phyloP scores from a whole-genome alignment of 768 basidiomycete genomes.

The Lentinus tigrinus region DNA sequence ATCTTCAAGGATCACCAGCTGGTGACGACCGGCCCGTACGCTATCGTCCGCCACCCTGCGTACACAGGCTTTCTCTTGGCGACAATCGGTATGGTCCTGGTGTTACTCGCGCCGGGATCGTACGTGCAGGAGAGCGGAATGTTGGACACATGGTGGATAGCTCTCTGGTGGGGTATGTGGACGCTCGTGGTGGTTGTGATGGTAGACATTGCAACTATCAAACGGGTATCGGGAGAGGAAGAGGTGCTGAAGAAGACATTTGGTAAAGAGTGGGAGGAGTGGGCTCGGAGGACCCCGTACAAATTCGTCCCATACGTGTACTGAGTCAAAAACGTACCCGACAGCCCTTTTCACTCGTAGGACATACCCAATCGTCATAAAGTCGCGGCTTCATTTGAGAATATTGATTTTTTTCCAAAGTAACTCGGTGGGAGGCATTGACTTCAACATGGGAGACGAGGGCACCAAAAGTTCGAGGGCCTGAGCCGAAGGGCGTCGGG shows the following conservation, averaged over 20 bases:
- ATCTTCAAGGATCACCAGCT: slow-evolving; percentile 11
- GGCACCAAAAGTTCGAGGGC: too few species aligned
- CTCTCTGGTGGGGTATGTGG: not conserved
- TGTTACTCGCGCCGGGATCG: not conserved
- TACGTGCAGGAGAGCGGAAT: slow-evolving; percentile 5
- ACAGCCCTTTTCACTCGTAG: too few species aligned
- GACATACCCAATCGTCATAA: too few species aligned
- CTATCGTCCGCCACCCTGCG: slow-evolving; percentile 17
- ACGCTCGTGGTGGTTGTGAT: not conserved
- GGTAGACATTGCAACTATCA: not conserved
- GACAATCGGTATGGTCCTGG: not conserved
- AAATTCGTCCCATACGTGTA: slow-evolving; percentile 3
- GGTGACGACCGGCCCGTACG: slow-evolving; percentile 17
- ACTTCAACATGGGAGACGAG: too few species aligned
- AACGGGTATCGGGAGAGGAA: not conserved
- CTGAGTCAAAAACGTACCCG: too few species aligned
- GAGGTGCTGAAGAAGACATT: slow-evolving; percentile 8
- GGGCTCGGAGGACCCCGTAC: not conserved
- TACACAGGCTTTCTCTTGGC: slow-evolving; percentile 13
- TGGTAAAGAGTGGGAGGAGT: not conserved
- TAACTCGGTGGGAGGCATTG: too few species aligned
- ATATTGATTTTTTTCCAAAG: too few species aligned
- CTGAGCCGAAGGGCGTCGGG: too few species aligned
- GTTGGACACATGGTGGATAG: not conserved
- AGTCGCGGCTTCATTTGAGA: too few species aligned